Evolutionary conservation across 768 basidiomycete species (phyloP), one percentile per base, ranked within the genome.

Genomic region (Pholiota conissans): DNA sequence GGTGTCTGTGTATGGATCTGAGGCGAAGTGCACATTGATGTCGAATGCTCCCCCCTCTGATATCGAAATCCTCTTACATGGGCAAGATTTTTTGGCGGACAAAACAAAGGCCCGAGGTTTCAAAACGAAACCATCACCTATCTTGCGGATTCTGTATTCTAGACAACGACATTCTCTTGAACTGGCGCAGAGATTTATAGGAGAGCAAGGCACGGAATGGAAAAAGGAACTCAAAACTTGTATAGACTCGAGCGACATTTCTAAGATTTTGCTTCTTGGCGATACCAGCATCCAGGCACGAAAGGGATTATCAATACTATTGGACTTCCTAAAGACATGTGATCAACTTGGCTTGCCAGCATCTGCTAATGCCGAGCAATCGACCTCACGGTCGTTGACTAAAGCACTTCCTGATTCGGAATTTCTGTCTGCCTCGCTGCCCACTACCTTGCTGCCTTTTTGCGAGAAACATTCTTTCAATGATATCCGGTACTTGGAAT

Each of bases 11-110:
- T 72, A 80, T 59, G 64, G 70, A 35, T 61, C 68, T 1, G 67
- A 67, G 0, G 72, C 73, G 0, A 81, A 77, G 63, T 83, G 76
- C 60, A 78, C 74, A 7, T 63, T 84, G 16, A 84, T 84, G 84
- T 74, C 78, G 3, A 85, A 85, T 56, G 65, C 69, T 10, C 79
- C 82, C 26, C 67, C 61, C 7, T 79, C 72, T 5, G 82, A 85
- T 52, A 68, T 84, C 32, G 83, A 84, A 59, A 51, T 82, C 18
- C 55, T 77, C 18, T 63, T 78, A 39, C 61, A 65, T 37, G 57
- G 49, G 16, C 47, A 61, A 8, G 16, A 53, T 8, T 34, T 49
- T 7, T 27, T 60, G 18, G 54, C 55, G 3, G 55, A 45, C 26
- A 50, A 49, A 32, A 52, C 56, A 52, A 66, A 49, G 39, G 5